Evolutionary conservation across 75 land plant genomes (phyloP), one percentile per base, ranked within the genome.

Genomic region (Larix kaempferi): DNA sequence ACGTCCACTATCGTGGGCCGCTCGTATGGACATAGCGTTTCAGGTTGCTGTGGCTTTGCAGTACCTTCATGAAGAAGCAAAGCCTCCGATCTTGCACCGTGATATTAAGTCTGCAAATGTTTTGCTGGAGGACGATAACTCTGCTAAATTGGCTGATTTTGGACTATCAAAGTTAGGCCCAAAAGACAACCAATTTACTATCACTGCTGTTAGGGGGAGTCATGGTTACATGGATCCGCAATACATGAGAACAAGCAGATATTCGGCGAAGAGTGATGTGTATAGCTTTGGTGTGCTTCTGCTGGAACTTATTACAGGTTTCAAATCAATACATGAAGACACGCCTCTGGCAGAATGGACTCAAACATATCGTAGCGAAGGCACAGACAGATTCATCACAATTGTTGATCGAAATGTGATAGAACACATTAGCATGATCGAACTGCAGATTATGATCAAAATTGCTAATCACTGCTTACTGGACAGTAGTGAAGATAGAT

Each of bases 131-230:
- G 77, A 83, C 67, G 56, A 86, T 57, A 57, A 80, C 57, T 79
- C 73, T 63, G 90, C 88, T 12, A 88, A 88, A 58, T 83, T 88
- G 7, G 85, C 89, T 21, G 89, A 88, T 78, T 88, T 88, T 57
- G 89, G 89, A 25, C 84, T 88, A 13, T 88, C 89, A 77, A 88
- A 88, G 23, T 59, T 83, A 41, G 85, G 85, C 3, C 54, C 56
- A 27, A 8, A 44, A 8, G 64, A 60, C n/a, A 41, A 64, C 41
- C 33, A 35, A 0, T 54, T 26, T 23, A 25, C 74, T 1, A 64
- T 77, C 5, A 57, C 71, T 11, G 15, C 16, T 0, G 54, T 79
- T 39, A 78, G 79, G 57, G 84, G 84, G 44, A 78, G 80, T 7
- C 39, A 78, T 21, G 84, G 84, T 2, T 83, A 83, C 67, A 55